phyloP scores from a whole-genome alignment of 306 rosid genomes.

The Sophora flavescens region DNA sequence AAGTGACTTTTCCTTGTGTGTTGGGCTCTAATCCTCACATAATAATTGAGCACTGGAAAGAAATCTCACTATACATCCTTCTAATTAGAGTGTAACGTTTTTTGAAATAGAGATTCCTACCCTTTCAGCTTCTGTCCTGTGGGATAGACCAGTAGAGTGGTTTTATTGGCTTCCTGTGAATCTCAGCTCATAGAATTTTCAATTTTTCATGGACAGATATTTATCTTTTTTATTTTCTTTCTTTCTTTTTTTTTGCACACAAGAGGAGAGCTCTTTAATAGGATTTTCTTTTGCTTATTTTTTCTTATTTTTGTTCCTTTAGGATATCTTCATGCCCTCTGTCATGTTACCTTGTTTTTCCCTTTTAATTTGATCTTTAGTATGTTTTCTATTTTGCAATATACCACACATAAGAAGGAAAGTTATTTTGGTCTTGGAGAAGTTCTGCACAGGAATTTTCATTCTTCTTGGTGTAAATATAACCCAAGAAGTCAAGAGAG shows the following conservation, averaged over 20 bases:
- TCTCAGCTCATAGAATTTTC: conserved; percentile 17
- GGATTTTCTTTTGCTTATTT: neutral
- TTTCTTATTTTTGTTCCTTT: neutral
- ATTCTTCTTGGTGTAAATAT: neutral
- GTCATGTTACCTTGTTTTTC: neutral
- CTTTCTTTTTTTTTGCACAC: neutral
- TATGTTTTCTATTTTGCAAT: neutral
- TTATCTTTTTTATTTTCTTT: no score
- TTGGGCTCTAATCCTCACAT: neutral
- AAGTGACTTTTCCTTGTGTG: neutral
- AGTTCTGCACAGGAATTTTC: neutral
- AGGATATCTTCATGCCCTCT: neutral
- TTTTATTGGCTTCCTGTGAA: neutral
- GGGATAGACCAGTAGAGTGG: neutral
- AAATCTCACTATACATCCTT: neutral
- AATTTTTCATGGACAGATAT: neutral
- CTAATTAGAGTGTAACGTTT: conserved; percentile 21
- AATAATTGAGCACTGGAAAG: neutral
- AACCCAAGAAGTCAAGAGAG: neutral
- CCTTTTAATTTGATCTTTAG: neutral
- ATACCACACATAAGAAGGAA: neutral
- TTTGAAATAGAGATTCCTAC: conserved; percentile 6
- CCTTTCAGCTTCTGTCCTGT: neutral
- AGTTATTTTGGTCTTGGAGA: conserved; percentile 7
- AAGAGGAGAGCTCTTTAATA: neutral